phyloP scores from a whole-genome alignment of 179 eudicot genomes.

The Beta lomatogona region DNA sequence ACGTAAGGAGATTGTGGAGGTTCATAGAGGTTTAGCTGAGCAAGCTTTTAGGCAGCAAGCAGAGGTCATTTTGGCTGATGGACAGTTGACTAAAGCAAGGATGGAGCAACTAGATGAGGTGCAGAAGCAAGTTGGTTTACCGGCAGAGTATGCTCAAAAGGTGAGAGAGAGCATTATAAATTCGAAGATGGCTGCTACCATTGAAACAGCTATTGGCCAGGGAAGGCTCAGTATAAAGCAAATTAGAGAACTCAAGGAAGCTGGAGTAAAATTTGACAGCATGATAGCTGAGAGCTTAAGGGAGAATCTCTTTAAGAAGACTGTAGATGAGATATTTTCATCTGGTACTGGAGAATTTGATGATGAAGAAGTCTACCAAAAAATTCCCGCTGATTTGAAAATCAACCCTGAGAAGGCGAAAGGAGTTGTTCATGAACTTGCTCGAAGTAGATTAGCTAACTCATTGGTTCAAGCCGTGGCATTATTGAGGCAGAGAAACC shows the following conservation, averaged over 20 bases:
- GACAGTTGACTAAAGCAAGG: conserved; percentile 72
- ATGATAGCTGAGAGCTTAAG: conserved; percentile 72
- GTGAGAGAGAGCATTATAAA: conserved; percentile 73
- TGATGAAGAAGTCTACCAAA: conserved; percentile 85
- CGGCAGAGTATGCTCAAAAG: conserved; percentile 82
- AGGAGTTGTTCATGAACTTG: conserved; percentile 72
- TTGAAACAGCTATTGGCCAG: conserved; percentile 79
- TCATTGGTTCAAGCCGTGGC: conserved; percentile 88
- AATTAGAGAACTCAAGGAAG: conserved; percentile 77
- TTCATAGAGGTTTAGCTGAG: conserved; percentile 83
- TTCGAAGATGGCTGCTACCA: conserved; percentile 77
- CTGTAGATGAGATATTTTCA: conserved; percentile 76
- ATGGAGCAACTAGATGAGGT: conserved; percentile 73
- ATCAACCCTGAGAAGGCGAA: conserved; percentile 73
- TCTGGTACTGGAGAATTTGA: conserved; percentile 97
- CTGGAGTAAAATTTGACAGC: conserved; percentile 63
- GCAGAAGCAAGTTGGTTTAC: conserved; percentile 85
- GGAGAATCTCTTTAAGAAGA: conserved; percentile 79
- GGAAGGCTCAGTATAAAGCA: conserved; percentile 81
- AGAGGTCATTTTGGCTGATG: conserved; percentile 92
- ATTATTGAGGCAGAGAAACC: conserved; percentile 79
- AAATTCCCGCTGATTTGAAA: conserved; percentile 74
- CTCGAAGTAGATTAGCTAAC: conserved; percentile 60
- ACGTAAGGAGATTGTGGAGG: conserved; percentile 67
- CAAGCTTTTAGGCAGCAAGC: conserved; percentile 83